Evolutionary conservation across 306 rosid genomes (phyloP).

Genomic region (Rosa persica): DNA sequence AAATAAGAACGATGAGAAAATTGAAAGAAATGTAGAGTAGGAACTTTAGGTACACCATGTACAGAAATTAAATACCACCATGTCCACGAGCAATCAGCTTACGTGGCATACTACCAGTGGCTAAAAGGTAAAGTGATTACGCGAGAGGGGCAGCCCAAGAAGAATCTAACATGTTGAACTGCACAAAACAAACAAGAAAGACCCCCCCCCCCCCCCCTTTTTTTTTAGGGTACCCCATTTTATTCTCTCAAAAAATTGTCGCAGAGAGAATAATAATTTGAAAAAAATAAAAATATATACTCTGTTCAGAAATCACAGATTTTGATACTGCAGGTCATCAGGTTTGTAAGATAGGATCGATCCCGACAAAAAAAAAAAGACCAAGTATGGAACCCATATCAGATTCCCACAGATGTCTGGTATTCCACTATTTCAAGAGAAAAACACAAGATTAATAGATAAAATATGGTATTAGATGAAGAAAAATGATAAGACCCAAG

Average conservation of each 20-base stretch:
- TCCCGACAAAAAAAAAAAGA: not conserved
- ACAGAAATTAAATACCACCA: conserved; percentile 19
- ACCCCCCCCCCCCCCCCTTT: no score
- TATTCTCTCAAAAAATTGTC: not conserved
- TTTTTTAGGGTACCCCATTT: conserved; percentile 9
- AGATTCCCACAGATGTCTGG: conserved; percentile 15
- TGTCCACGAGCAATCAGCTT: conserved; percentile 44
- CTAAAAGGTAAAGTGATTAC: conserved; percentile 21
- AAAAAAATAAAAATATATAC: not conserved
- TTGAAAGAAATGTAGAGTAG: not conserved
- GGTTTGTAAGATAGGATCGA: conserved; percentile 14
- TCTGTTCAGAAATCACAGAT: not conserved
- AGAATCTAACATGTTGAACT: conserved; percentile 40
- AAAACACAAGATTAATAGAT: not conserved
- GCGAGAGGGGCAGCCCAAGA: conserved; percentile 30
- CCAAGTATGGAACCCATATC: conserved; percentile 1
- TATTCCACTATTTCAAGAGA: not conserved
- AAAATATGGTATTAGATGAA: not conserved
- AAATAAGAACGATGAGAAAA: not conserved
- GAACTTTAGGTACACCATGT: not conserved
- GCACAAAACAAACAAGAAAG: conserved; percentile 32
- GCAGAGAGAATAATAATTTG: not conserved
- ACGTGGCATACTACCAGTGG: conserved; percentile 50
- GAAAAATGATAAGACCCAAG: no score
- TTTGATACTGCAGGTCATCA: conserved; percentile 10